These are phyloP conservation scores for Tulasnella sp. DNA, from an alignment of 768 basidiomycete species.

Conservation along the genomic window DNA sequence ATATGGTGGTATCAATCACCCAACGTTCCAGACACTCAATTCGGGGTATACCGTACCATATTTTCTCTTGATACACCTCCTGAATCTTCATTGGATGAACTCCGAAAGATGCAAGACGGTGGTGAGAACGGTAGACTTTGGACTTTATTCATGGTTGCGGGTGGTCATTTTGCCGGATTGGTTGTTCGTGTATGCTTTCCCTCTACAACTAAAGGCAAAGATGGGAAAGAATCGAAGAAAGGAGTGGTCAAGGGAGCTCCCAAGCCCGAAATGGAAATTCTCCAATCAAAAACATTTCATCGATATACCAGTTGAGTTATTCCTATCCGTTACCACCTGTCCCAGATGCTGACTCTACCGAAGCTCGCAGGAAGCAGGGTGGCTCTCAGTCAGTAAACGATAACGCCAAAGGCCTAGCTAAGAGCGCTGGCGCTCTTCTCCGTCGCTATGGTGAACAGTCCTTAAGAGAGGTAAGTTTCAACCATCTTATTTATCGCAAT, in stretches of 20 bases:
- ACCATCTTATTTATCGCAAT: background rate
- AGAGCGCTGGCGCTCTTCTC: conserved; percentile 85
- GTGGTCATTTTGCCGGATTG: conserved; percentile 95
- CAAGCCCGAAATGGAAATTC: conserved; percentile 65
- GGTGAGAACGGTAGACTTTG: conserved; percentile 54
- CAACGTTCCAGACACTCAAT: conserved; percentile 61
- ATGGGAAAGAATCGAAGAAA: conserved; percentile 39
- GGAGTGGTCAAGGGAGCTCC: conserved; percentile 51
- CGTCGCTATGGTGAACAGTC: conserved; percentile 93
- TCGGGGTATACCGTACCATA: conserved; percentile 72
- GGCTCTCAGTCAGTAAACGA: conserved; percentile 88
- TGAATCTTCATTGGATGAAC: conserved; percentile 41
- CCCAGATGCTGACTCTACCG: background rate
- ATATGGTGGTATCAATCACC: conserved; percentile 82
- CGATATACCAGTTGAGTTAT: conserved; percentile 75
- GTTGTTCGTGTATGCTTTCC: conserved; percentile 56
- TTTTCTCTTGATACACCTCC: conserved; percentile 40
- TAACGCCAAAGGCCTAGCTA: conserved; percentile 81
- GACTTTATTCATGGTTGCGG: conserved; percentile 94
- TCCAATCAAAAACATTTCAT: conserved; percentile 92
- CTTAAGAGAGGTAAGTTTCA: conserved; percentile 59
- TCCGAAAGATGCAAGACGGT: conserved; percentile 50
- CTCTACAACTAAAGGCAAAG: conserved; percentile 27
- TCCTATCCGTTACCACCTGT: background rate
- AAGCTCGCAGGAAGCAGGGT: conserved; percentile 95